These are phyloP conservation scores for Thalassiosira allenii DNA, from an alignment of 352 stramenopile genomes.

Conservation along the genomic window DNA sequence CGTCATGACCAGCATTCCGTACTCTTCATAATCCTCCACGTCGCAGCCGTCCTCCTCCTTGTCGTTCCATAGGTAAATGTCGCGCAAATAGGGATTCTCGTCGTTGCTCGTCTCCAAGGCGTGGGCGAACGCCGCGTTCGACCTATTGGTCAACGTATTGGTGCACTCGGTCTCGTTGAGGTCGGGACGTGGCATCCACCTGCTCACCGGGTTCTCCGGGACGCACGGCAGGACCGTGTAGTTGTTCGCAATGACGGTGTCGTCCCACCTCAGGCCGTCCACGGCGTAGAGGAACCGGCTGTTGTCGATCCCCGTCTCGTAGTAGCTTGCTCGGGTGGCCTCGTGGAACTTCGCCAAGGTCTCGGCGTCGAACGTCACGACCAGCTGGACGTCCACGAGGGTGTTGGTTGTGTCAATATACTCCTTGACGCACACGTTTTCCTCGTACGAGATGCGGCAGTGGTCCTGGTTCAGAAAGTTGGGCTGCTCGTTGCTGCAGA, in stretches of 20 bases:
- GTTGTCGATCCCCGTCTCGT: constrained; percentile 8
- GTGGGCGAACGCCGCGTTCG: constrained; percentile 29
- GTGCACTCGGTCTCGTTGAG: constrained; percentile 39
- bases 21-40: constrained; percentile 42
- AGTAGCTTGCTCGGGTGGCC: constrained; percentile 18
- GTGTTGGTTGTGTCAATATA: constrained; percentile 21
- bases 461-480: constrained; percentile 62
- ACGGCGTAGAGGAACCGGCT: constrained; percentile 47
- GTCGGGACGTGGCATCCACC: constrained; percentile 55
- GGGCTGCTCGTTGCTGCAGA: constrained; percentile 62
- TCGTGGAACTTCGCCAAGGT: constrained; percentile 35
- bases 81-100: constrained; percentile 56
- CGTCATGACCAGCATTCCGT: constrained; percentile 67
- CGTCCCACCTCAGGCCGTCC: constrained; percentile 49
- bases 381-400: constrained; percentile 37
- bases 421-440: constrained; percentile 53
- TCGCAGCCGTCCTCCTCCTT: constrained; percentile 54
- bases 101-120: constrained; percentile 61
- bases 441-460: constrained; percentile 50
- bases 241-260: constrained; percentile 30
- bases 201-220: constrained; percentile 37
- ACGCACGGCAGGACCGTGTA: constrained; percentile 43
- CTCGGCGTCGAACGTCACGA: constrained; percentile 42
- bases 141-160: constrained; percentile 41
- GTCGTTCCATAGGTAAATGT: constrained; percentile 68